Evolutionary conservation across 768 basidiomycete species (phyloP).

Genomic region (Leucosporidium creatinivorum): DNA sequence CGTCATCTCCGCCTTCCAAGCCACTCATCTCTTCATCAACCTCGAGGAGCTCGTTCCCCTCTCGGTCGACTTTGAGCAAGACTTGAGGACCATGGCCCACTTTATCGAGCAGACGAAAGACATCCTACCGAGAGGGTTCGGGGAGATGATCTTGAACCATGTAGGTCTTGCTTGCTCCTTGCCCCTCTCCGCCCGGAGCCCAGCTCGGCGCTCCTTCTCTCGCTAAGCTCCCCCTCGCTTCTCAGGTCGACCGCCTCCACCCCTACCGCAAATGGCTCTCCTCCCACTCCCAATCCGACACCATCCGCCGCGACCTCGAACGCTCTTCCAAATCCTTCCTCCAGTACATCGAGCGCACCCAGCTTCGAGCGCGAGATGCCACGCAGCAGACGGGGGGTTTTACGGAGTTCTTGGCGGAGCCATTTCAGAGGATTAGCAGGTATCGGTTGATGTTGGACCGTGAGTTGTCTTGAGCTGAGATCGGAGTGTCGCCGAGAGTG

Average conservation of each 20-base stretch:
- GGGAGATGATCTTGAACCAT: constrained; percentile 76
- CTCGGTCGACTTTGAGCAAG: constrained; percentile 78
- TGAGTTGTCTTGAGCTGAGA: constrained; percentile 38
- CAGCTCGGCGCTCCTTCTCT: neutral
- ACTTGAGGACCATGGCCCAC: constrained; percentile 72
- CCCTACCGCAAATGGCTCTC: constrained; percentile 28
- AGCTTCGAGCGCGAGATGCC: constrained; percentile 47
- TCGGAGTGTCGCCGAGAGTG: no score
- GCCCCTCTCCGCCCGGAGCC: neutral
- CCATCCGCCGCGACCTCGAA: constrained; percentile 48
- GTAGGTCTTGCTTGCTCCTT: constrained; percentile 37
- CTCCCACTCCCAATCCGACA: constrained; percentile 9
- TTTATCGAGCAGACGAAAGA: constrained; percentile 41
- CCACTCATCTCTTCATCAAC: constrained; percentile 88
- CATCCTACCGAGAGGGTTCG: constrained; percentile 60
- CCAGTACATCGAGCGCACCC: constrained; percentile 72
- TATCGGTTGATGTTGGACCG: constrained; percentile 83
- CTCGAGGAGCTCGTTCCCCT: constrained; percentile 59
- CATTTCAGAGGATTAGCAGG: constrained; percentile 67
- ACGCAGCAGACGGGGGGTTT: constrained; percentile 59
- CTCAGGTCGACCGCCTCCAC: constrained; percentile 24
- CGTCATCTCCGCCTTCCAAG: constrained; percentile 82
- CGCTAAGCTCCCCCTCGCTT: neutral
- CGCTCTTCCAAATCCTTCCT: constrained; percentile 52
- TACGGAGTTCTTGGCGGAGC: constrained; percentile 21